Evolutionary conservation across 2,329 filamentous ascomycete species (phyloP), one percentile per base, ranked within the genome.

Genomic region (Colletotrichum incanum): DNA sequence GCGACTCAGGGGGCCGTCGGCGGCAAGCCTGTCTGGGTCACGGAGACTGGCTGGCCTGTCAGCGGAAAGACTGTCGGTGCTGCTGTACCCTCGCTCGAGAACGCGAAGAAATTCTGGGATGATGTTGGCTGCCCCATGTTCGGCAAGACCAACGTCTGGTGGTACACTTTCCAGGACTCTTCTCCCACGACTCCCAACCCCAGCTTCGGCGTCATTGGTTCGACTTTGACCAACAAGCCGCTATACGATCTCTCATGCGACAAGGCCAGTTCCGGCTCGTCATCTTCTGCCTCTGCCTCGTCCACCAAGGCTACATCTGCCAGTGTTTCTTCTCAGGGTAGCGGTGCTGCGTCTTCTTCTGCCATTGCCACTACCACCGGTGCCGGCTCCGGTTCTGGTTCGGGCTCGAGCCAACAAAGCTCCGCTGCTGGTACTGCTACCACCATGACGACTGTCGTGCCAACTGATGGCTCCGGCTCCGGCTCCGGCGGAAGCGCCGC

Each of bases 41-140:
- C 94, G 37, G 94, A 97, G 87, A 96, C 94, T 20, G 95, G 95
- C 75, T 96, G 93, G 90, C 94, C 95, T 60, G 90, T 95, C 65
- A 90, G 87, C 77, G 95, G 94, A 67, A 84, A 88, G 75, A 87
- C 84, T 1, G 83, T 88, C 73, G 91, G 91, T 76, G 79, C 89
- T 60, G 93, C 90, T 50, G 87, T 92, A 12, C 86, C 95, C 7
- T 91, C 86, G 45, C 74, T 84, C 41, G 84, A 87, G 65, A 95
- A 96, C 79, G 94, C 95, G 54, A 87, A 93, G 85, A 88, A 82
- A n/a, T 98, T 90, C 88, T 97, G 94, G 93, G 87, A 93, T 76
- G 85, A 92, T 56, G 93, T 96, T 64, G 93, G 91, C 64, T 97
- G 94, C 87, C 85, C 88, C 67, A 82, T 92, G 72, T 91, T 94